Conservation (phyloP, 192 early-diverging fungal genomes). For the Coemansia sp. region DNA sequence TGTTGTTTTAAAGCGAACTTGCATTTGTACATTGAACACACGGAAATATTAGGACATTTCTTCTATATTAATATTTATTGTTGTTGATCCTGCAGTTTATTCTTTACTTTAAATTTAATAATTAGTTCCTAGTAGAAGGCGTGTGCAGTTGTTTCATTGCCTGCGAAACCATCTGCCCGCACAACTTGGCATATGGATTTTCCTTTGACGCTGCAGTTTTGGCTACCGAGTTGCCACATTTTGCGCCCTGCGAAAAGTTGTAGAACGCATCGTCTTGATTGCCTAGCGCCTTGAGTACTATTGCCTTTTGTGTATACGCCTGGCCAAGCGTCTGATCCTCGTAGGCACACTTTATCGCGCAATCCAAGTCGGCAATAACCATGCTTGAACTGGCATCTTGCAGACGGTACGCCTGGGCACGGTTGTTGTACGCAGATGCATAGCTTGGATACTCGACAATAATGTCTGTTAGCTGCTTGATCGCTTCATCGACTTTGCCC, state of each 20-base stretch:
- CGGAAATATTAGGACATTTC: neutral
- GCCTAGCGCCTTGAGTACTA: conserved; percentile 53
- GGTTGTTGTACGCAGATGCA: conserved; percentile 68
- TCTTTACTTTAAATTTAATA: neutral
- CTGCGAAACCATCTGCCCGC: conserved; percentile 60
- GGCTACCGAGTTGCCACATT: neutral
- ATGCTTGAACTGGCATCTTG: conserved; percentile 16
- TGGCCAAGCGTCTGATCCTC: conserved; percentile 36
- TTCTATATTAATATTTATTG: neutral
- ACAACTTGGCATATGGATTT: conserved; percentile 74
- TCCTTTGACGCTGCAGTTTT: conserved; percentile 40
- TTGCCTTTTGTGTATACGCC: conserved; percentile 66
- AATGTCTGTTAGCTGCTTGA: conserved; percentile 34
- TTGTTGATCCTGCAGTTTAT: neutral
- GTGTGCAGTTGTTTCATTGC: conserved; percentile 54
- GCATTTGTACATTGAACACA: too few species aligned
- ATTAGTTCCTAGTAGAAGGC: neutral
- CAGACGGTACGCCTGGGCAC: conserved; percentile 54
- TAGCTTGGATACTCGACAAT: conserved; percentile 55
- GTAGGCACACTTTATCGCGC: conserved; percentile 57
- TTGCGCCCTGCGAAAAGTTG: conserved; percentile 61
- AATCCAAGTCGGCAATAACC: conserved; percentile 57
- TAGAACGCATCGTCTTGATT: conserved; percentile 51
- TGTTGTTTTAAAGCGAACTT: neutral
- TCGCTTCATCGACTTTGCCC: conserved; percentile 32